phyloP scores from a whole-genome alignment of 2,329 filamentous ascomycete species.

The Ophiocordyceps unilateralis region DNA sequence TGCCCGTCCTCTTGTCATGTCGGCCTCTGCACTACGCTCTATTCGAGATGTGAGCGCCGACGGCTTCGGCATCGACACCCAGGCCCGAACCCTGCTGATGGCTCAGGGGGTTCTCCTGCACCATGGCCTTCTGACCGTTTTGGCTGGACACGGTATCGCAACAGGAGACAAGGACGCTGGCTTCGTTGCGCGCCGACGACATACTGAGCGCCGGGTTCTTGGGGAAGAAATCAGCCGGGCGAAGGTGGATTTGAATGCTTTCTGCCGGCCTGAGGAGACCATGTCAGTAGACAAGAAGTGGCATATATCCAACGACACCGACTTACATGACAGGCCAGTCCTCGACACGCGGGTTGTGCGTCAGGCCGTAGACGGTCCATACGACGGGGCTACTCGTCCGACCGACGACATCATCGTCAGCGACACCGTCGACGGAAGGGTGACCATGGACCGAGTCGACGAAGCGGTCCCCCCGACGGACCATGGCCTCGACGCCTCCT shows the following conservation, averaged over 20 bases:
- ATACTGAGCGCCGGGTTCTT: slow-evolving; percentile 29
- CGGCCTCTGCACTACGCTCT: too few species aligned
- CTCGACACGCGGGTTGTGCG: slow-evolving; percentile 47
- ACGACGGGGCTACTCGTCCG: slow-evolving; percentile 32
- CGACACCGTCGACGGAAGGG: too few species aligned
- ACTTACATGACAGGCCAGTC: slow-evolving; percentile 52
- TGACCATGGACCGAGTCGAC: slow-evolving; percentile 10
- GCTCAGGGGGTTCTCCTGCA: slow-evolving; percentile 12
- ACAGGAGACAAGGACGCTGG: slow-evolving; percentile 23
- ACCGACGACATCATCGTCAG: slow-evolving; percentile 19
- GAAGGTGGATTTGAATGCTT: slow-evolving; percentile 25
- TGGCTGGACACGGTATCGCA: slow-evolving; percentile 5
- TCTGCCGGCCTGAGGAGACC: slow-evolving; percentile 31
- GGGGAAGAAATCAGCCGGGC: slow-evolving; percentile 29
- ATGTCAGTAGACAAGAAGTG: background rate
- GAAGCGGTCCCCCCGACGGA: slow-evolving; percentile 26
- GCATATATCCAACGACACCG: slow-evolving; percentile 1
- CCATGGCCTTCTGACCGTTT: slow-evolving; percentile 4
- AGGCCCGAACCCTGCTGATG: slow-evolving; percentile 15
- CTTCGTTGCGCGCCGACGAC: slow-evolving; percentile 19
- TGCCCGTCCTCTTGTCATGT: too few species aligned
- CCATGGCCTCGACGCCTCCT: slow-evolving; percentile 20
- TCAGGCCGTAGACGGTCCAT: slow-evolving; percentile 41
- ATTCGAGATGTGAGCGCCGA: background rate
- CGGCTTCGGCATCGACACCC: background rate